Evolutionary conservation across 2,329 filamentous ascomycete genomes (phyloP).

Genomic region (Xylariaceae sp.): DNA sequence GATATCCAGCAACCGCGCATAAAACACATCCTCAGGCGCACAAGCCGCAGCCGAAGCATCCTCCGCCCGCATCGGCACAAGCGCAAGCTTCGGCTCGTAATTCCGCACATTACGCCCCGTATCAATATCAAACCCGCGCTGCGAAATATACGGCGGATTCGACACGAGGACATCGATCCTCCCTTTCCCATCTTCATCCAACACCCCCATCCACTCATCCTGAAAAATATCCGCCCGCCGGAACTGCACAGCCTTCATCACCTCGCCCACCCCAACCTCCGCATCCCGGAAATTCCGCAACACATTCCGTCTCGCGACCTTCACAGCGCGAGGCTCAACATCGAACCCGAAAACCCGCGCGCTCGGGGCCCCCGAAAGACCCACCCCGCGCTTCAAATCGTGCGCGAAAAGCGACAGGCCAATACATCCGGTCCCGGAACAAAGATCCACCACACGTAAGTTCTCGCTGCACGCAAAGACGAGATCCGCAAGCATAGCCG

Average conservation of each 20-base stretch:
- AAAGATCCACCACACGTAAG: conserved; percentile 73
- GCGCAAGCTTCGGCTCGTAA: conserved; percentile 73
- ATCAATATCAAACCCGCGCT: conserved; percentile 52
- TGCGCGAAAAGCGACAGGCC: conserved; percentile 64
- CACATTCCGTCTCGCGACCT: conserved; percentile 61
- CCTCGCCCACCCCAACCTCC: neutral
- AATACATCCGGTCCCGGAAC: conserved; percentile 89
- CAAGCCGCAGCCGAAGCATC: conserved; percentile 2
- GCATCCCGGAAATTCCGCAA: conserved; percentile 40
- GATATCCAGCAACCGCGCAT: conserved; percentile 57
- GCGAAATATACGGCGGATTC: conserved; percentile 89
- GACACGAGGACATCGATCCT: conserved; percentile 65
- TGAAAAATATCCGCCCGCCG: conserved; percentile 46
- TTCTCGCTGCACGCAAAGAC: conserved; percentile 24
- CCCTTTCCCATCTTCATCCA: conserved; percentile 2
- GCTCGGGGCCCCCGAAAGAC: conserved; percentile 22
- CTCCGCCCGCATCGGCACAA: conserved; percentile 50
- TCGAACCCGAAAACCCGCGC: conserved; percentile 55
- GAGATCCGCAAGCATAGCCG: conserved; percentile 44
- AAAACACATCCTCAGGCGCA: conserved; percentile 54
- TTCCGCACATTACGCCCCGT: conserved; percentile 71
- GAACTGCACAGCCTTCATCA: conserved; percentile 39
- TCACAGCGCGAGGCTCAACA: conserved; percentile 60
- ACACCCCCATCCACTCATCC: conserved; percentile 33
- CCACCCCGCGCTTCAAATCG: neutral